Evolutionary conservation across 495 filamentous ascomycete genomes (phyloP), one percentile per base, ranked within the genome.

Genomic region (Diplogelasinospora grovesii): DNA sequence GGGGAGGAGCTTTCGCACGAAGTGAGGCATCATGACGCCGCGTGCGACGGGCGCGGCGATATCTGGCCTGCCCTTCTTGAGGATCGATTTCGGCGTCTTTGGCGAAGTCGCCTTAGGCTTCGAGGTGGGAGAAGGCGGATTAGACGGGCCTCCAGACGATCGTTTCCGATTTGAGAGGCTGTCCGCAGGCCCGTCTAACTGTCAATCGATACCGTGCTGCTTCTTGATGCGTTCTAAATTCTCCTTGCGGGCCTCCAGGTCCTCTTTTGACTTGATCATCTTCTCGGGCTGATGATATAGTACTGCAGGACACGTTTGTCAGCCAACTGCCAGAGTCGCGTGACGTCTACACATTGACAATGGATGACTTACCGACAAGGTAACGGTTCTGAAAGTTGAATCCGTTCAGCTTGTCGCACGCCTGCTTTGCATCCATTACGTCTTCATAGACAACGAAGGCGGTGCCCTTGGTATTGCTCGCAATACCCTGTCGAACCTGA

Each of bases 361-460:
- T 8, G 21, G 27, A 9, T 19, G 36, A 77, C 87, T 31, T 82
- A 95, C 89, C 89, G 59, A 98, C 93, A 54, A 98, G 87, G 69
- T 98, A 98, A 60, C 92, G 87, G 73, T 90, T 94, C 70, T 97
- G 93, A 66, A 98, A 98, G 70, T 98, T 98, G 79, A 93, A 98
- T 57, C 92, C 92, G 70, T 98, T 97, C 57, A 98, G 74, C 73
- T 96, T 96, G 75, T 98, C 92, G 73, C 93, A 95, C 54, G 92
- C 93, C 66, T 84, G 79, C 70, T 98, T 98, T 47, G 92, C 90
- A 74, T 98, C 92, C 79, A 95, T 88, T 19, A 96, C 93, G 70
- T 98, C 93, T 63, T 97, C 93, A 71, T 93, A 98, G 60, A 98
- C 92, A 34, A 98, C 93, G 69, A 94, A 98, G 54, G 88, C 90